Evolutionary conservation across 768 basidiomycete genomes (phyloP).

Genomic region (Rhizopogon vulgaris): DNA sequence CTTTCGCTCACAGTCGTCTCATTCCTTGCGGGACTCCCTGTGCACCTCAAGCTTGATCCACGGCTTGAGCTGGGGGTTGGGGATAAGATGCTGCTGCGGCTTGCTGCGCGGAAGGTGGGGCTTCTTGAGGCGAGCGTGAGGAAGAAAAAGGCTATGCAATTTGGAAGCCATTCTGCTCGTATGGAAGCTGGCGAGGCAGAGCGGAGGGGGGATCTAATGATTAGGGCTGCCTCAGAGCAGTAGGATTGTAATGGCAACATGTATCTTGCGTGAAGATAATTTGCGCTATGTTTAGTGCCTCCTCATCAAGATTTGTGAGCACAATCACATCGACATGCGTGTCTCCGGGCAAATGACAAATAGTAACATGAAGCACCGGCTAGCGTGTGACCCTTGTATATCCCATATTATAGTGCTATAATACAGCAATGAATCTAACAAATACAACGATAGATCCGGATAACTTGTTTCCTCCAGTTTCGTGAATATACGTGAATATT

Average conservation of each 20-base stretch:
- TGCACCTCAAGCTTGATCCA: constrained; percentile 79
- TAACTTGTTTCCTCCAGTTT: neutral
- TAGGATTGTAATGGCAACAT: neutral
- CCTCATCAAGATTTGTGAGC: neutral
- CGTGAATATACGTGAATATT: neutral
- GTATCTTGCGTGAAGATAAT: neutral
- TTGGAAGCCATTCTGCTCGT: constrained; percentile 82
- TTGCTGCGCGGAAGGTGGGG: constrained; percentile 68
- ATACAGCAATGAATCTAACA: neutral
- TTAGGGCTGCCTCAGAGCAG: constrained; percentile 5
- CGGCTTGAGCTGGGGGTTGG: constrained; percentile 70
- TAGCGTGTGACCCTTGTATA: neutral
- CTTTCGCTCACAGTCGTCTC: constrained; percentile 73
- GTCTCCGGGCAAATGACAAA: neutral
- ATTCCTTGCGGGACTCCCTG: constrained; percentile 73
- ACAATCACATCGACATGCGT: neutral
- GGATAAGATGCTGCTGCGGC: constrained; percentile 81
- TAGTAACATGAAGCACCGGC: neutral
- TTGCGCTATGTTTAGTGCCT: neutral
- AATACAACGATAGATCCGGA: neutral
- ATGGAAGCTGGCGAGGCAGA: constrained; percentile 61
- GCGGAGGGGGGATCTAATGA: constrained; percentile 42
- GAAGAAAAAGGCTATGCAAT: constrained; percentile 96
- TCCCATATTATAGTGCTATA: neutral
- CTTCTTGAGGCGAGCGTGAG: constrained; percentile 64